Percentiles rank a stretch among this genome's conserved stretches.
Conservation (phyloP, 768 basidiomycete species). For the Tulasnella sp. region DNA sequence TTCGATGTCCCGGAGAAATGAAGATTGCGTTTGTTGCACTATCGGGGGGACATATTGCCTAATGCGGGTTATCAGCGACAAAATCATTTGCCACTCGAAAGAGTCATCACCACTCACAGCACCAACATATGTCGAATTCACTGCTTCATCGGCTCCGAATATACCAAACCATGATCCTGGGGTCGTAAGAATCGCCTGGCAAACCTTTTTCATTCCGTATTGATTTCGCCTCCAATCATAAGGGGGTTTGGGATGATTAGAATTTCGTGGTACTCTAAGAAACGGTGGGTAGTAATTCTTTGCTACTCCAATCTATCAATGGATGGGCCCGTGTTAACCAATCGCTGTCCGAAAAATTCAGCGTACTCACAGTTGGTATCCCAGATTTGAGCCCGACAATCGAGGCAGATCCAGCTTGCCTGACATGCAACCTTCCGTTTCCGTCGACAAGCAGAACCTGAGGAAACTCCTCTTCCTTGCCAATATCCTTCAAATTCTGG, state of each 20-base stretch:
- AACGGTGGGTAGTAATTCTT: constrained; percentile 16
- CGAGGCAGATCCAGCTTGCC: constrained; percentile 22
- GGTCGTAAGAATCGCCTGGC: background rate
- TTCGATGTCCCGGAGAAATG: constrained; percentile 21
- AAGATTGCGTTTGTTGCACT: constrained; percentile 21
- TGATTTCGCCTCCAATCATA: constrained; percentile 11
- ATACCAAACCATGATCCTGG: constrained; percentile 16
- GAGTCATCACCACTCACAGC: constrained; percentile 4
- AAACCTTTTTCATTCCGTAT: constrained; percentile 13
- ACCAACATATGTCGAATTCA: constrained; percentile 5
- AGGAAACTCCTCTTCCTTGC: constrained; percentile 16
- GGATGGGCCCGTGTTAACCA: background rate
- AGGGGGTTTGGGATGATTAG: background rate
- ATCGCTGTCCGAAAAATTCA: background rate
- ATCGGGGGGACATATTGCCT: constrained; percentile 10
- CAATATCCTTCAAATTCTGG: background rate
- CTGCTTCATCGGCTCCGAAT: background rate
- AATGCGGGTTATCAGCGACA: background rate
- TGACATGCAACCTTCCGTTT: constrained; percentile 23
- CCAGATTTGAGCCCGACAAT: constrained; percentile 20
- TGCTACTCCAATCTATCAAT: constrained; percentile 16
- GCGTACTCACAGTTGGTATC: constrained; percentile 20
- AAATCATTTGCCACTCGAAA: background rate
- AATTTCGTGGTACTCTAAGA: background rate
- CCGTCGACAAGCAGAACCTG: constrained; percentile 24